Base-by-base conservation (phyloP, 768 basidiomycete genomes). In the Termitomyces sp. region DNA sequence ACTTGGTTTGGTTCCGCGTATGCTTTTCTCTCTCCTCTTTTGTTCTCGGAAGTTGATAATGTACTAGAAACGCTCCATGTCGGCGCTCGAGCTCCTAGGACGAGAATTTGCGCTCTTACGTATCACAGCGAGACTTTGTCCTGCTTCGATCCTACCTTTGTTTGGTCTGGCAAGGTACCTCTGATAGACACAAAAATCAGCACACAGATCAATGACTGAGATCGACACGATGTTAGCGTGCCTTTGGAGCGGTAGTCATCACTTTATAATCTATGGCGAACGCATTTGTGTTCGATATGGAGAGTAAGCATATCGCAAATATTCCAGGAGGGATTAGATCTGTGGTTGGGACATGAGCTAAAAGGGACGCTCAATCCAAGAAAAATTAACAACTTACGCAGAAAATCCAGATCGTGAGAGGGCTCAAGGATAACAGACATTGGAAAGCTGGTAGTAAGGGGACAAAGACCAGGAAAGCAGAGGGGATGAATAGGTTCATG, bases 391-490 rank as follows among this genome's bases (percentile, higher is more conserved):
- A 1, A 34, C 57, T 3, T 53, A 54, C 51, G 22, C 12, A 28
- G 20, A 18, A 54, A 58, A 15, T 58, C 51, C 20, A 58, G 57
- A 22, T 47, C 50, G 95, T 74, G 63, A 87, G 92, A 71, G 96
- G 81, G 46, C 75, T 86, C 5, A 94, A 83, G 69, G 95, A 94
- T 0, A 87, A 86, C 1, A 89, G 81, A 24, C 57, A 71, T 68
- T 8, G 26, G 26, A 6, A 26, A 28, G 36, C 18, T 28, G 37
- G n/a, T n/a, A 18, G 37, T n/a, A 26, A 6, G 20, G 26, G 12
- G 10, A 7, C 9, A n/a, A n/a, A n/a, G n/a, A n/a, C n/a, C 39
- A 28, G n/a, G 26, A 28, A 39, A 22, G 24, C 24, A 13, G 20
- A 41, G n/a, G 39, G 4, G 9, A 20, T 41, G 20, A 20, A 41